These are phyloP conservation scores for Lactarius hatsudake DNA, from an alignment of 768 basidiomycete species.

Conservation along the genomic window DNA sequence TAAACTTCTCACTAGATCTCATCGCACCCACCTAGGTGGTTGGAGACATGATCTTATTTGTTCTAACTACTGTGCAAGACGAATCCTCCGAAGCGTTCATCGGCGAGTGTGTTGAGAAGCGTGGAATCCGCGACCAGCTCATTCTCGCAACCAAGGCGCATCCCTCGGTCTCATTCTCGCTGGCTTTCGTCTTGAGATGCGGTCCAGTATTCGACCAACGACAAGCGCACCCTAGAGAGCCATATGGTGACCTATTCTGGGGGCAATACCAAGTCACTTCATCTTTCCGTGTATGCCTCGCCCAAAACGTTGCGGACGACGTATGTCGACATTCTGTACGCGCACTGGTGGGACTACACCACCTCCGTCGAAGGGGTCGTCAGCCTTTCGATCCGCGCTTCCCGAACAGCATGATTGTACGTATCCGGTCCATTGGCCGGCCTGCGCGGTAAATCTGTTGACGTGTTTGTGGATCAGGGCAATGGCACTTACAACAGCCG, in stretches of 20 bases:
- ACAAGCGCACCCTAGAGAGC: conserved; percentile 27
- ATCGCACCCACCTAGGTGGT: too few species aligned
- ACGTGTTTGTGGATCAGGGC: too few species aligned
- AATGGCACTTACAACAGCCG: too few species aligned
- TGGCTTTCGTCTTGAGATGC: neutral
- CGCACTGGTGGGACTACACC: conserved; percentile 53
- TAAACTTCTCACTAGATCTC: too few species aligned
- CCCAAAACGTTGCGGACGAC: conserved; percentile 46
- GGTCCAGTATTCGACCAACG: conserved; percentile 8
- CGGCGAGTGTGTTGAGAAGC: conserved; percentile 48
- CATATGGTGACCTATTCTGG: conserved; percentile 34
- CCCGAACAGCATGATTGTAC: conserved; percentile 34
- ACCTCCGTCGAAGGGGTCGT: conserved; percentile 56
- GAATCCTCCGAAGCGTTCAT: conserved; percentile 53
- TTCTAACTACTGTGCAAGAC: conserved; percentile 41
- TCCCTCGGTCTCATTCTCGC: neutral
- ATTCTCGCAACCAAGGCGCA: conserved; percentile 42
- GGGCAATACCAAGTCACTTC: conserved; percentile 47
- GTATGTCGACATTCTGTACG: conserved; percentile 48
- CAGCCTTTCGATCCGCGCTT: conserved; percentile 47
- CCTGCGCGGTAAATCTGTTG: neutral
- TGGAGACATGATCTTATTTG: too few species aligned
- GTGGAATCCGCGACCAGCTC: conserved; percentile 46
- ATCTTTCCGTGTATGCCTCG: conserved; percentile 39
- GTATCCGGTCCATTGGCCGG: neutral